Percentiles rank a stretch among this genome's conserved stretches.
Evolutionary conservation across 2,329 filamentous ascomycete species (phyloP).

Genomic region (Cladosporium sp.): DNA sequence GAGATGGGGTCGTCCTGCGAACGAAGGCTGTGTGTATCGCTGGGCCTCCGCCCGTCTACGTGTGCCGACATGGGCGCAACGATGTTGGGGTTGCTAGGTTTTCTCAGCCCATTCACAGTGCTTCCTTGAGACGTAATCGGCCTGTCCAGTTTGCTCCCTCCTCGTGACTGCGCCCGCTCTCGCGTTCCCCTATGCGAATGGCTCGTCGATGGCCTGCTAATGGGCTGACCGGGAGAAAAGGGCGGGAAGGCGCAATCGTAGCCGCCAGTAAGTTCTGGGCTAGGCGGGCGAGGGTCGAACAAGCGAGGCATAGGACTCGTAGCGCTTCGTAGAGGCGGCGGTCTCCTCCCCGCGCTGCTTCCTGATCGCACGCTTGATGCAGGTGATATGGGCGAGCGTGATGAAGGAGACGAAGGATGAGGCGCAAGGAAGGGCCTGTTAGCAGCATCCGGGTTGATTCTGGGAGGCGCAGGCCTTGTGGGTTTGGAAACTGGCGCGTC

Average conservation of each 20-base stretch:
- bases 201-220: slow-evolving; percentile 15
- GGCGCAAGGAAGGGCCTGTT: slow-evolving; percentile 27
- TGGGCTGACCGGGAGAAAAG: slow-evolving; percentile 33
- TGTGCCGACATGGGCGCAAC: not conserved
- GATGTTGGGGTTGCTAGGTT: slow-evolving; percentile 3
- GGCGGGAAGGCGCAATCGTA: slow-evolving; percentile 50
- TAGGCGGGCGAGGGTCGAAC: slow-evolving; percentile 27
- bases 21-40: not conserved
- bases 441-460: slow-evolving; percentile 27
- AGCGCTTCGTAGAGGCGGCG: slow-evolving; percentile 19
- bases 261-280: slow-evolving; percentile 37
- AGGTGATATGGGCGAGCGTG: slow-evolving; percentile 45
- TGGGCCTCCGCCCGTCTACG: not conserved
- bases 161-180: slow-evolving; percentile 22
- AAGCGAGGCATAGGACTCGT: slow-evolving; percentile 28
- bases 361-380: slow-evolving; percentile 26
- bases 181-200: slow-evolving; percentile 22
- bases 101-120: not conserved
- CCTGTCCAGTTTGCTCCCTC: slow-evolving; percentile 18
- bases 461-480: slow-evolving; percentile 14
- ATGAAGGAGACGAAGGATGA: slow-evolving; percentile 39
- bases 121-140: slow-evolving; percentile 8
- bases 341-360: slow-evolving; percentile 22
- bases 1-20: not conserved
- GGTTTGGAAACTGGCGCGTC: slow-evolving; percentile 2